phyloP scores from a whole-genome alignment of 192 early-diverging fungal genomes.

The Umbelopsis isabellina region DNA sequence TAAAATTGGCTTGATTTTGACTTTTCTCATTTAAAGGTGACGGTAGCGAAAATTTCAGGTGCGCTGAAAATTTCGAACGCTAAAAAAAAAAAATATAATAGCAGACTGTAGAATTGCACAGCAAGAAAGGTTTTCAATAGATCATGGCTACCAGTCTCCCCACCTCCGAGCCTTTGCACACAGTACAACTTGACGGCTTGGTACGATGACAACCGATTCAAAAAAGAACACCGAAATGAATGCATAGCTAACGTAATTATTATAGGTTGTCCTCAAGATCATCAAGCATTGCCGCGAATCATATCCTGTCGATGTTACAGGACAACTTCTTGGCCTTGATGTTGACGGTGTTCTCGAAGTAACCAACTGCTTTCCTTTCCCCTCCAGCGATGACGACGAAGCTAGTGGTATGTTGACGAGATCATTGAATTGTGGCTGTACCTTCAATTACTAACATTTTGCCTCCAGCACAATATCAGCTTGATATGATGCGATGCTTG shows the following conservation, averaged over 20 bases:
- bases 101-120: not conserved
- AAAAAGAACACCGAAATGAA: not conserved
- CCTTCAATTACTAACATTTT: too few species aligned
- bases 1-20: too few species aligned
- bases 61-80: conserved; percentile 6
- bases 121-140: conserved; percentile 7
- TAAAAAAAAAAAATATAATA: conserved; percentile 12
- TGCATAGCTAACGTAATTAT: not conserved
- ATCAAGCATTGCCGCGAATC: conserved; percentile 94
- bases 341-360: conserved; percentile 89
- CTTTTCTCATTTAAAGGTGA: too few species aligned
- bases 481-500: conserved; percentile 93
- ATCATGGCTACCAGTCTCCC: conserved; percentile 30
- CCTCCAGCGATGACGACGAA: conserved; percentile 51
- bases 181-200: conserved; percentile 77
- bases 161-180: conserved; percentile 51
- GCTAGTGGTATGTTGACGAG: conserved; percentile 54
- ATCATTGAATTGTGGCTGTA: too few species aligned
- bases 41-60: too few species aligned
- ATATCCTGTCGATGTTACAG: conserved; percentile 79
- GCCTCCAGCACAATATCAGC: conserved; percentile 77
- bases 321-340: conserved; percentile 95
- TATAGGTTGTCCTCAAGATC: conserved; percentile 90
- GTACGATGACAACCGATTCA: conserved; percentile 37
- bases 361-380: conserved; percentile 89